Conservation (phyloP, 2,329 filamentous ascomycete species). For the Metarhizium humberi region DNA sequence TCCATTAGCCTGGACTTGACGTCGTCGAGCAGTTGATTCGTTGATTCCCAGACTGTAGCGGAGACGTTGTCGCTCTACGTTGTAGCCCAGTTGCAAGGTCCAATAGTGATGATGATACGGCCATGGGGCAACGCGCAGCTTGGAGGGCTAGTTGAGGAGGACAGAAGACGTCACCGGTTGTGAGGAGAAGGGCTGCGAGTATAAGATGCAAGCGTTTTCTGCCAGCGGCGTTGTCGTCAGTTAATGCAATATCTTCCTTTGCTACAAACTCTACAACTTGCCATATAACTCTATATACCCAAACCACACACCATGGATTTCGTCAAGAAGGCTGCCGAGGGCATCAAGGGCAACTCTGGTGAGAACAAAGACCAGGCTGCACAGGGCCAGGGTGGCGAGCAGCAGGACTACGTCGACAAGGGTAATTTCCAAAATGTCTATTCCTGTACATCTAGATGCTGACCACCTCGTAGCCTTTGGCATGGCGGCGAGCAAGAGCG, state of each 20-base stretch:
- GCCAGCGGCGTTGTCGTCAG: not conserved
- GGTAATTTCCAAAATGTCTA: slow-evolving; percentile 13
- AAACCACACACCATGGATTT: slow-evolving; percentile 26
- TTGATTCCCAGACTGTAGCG: not conserved
- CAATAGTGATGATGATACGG: too few species aligned
- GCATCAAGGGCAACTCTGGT: slow-evolving; percentile 9
- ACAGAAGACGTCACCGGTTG: not conserved
- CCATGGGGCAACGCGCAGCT: too few species aligned
- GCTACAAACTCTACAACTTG: not conserved
- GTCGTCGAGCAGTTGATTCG: not conserved
- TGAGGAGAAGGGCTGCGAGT: not conserved
- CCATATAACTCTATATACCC: not conserved
- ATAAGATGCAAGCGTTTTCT: not conserved
- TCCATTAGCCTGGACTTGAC: not conserved
- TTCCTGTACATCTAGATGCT: not conserved
- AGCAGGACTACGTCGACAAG: slow-evolving; percentile 30
- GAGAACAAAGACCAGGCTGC: slow-evolving; percentile 10
- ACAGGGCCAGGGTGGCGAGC: slow-evolving; percentile 4
- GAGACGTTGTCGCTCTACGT: not conserved
- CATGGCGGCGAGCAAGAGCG: slow-evolving; percentile 22
- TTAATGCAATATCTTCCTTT: not conserved
- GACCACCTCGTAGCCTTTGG: slow-evolving; percentile 16
- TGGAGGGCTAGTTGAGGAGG: not conserved
- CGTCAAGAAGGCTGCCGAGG: slow-evolving; percentile 24
- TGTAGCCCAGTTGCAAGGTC: not conserved